Conservation (phyloP, 2,329 filamentous ascomycete species). For the Colletotrichum chrysophilum region DNA sequence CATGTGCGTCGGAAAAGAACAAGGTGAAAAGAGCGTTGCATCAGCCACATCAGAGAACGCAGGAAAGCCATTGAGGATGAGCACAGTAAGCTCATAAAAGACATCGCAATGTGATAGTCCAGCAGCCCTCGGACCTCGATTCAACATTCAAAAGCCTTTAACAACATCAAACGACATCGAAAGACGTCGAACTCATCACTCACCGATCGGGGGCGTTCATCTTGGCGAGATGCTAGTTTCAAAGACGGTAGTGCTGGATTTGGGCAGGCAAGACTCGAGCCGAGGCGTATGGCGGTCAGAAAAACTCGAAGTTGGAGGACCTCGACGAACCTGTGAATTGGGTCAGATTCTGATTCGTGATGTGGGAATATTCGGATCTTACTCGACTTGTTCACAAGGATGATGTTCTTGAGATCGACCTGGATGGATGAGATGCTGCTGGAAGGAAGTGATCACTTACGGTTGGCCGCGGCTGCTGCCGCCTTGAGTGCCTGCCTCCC, state of each 20-base stretch:
- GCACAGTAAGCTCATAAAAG: neutral
- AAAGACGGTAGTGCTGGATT: neutral
- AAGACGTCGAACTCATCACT: constrained; percentile 28
- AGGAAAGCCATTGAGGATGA: neutral
- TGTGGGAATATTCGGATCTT: neutral
- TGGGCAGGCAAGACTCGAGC: neutral
- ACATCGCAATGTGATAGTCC: neutral
- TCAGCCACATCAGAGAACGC: neutral
- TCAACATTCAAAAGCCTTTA: neutral
- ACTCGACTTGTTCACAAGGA: neutral
- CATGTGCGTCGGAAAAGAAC: neutral
- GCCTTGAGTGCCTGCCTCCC: neutral
- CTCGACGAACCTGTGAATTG: neutral
- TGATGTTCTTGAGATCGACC: neutral
- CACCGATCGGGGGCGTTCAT: constrained; percentile 66
- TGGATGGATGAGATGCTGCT: neutral
- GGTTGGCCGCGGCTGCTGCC: neutral
- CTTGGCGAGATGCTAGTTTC: constrained; percentile 22
- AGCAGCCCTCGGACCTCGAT: neutral
- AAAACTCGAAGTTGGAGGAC: neutral
- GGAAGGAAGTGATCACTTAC: neutral
- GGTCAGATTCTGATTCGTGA: neutral
- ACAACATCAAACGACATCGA: neutral
- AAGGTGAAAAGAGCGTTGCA: neutral
- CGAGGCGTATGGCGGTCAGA: neutral